Evolutionary conservation across 2,329 filamentous ascomycete species (phyloP).

Genomic region (Aspergillus sp.): DNA sequence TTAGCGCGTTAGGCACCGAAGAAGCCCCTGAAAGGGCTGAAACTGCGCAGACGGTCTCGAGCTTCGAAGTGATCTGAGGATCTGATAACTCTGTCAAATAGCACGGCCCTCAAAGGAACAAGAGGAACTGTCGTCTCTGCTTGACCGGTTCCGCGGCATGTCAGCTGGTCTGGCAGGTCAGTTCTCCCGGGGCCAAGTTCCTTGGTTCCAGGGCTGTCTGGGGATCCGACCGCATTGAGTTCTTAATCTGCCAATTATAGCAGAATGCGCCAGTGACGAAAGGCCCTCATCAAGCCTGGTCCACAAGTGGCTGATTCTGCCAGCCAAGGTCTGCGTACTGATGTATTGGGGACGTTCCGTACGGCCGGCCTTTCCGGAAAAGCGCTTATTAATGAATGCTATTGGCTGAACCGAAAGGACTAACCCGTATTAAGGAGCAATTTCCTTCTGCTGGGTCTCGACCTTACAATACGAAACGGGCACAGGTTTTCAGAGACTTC

Average conservation of each 20-base stretch:
- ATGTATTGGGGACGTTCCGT: background rate
- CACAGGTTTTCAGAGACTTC: background rate
- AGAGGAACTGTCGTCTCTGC: no score
- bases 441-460: background rate
- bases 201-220: background rate
- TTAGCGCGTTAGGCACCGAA: no score
- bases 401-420: background rate
- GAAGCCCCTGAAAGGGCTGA: no score
- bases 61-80: no score
- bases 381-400: background rate
- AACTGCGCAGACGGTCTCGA: no score
- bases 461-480: background rate
- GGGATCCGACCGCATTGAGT: background rate
- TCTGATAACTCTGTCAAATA: no score
- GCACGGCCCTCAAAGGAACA: no score
- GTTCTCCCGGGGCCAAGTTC: background rate
- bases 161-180: background rate
- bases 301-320: slow-evolving; percentile 4
- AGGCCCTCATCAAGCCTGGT: background rate
- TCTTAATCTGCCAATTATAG: background rate
- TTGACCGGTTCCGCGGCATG: no score
- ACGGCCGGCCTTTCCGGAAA: background rate
- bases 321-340: background rate
- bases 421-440: background rate
- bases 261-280: background rate